These are phyloP conservation scores for Aspergillus nidulans DNA, from an alignment of 495 filamentous ascomycete species.

Conservation along the genomic window DNA sequence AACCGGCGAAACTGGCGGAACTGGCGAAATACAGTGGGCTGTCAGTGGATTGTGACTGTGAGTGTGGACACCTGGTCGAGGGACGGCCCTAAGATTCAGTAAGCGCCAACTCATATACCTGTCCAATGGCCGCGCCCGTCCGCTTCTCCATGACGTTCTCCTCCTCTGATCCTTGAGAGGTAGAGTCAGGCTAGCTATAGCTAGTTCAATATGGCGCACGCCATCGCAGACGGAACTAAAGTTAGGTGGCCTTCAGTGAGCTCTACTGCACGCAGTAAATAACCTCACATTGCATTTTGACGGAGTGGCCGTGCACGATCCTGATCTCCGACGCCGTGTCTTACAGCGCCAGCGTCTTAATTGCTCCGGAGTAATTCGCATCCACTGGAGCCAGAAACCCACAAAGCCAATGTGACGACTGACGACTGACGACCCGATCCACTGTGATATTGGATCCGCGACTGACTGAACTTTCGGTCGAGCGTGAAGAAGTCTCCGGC, in stretches of 20 bases:
- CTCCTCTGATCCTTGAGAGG: background rate
- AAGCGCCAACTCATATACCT: background rate
- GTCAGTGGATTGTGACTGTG: background rate
- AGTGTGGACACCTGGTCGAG: background rate
- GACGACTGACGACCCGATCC: too few relatives aligned
- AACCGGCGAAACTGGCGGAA: background rate
- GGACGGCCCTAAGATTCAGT: background rate
- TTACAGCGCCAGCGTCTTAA: background rate
- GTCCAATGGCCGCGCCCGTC: background rate
- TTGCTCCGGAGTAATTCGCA: background rate
- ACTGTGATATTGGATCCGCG: background rate
- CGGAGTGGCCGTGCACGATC: constrained; percentile 17
- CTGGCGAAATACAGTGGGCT: background rate
- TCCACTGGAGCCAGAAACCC: too few relatives aligned
- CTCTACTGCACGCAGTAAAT: constrained; percentile 24
- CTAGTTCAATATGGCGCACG: background rate
- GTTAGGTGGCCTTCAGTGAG: background rate
- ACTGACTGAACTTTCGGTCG: background rate
- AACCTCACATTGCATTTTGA: constrained; percentile 26
- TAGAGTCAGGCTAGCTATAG: background rate
- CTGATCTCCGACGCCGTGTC: background rate
- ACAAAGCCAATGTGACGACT: too few relatives aligned
- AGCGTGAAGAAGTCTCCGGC: background rate
- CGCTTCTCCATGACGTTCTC: background rate
- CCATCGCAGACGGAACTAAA: background rate